Evolutionary conservation across 768 basidiomycete species (phyloP), one percentile per base, ranked within the genome.

Genomic region (Clitopilus passeckerianus): DNA sequence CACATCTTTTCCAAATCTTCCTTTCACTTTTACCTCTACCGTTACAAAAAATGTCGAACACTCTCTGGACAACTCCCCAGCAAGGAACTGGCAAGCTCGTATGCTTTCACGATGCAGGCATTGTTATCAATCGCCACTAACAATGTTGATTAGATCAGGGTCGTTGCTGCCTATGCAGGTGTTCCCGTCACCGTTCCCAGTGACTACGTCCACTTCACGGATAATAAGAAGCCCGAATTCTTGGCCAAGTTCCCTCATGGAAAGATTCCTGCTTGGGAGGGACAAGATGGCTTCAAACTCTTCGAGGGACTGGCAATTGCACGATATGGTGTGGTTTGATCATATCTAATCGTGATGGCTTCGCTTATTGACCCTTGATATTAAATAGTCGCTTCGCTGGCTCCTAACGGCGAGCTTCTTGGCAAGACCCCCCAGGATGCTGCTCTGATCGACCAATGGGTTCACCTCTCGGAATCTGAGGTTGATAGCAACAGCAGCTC

Each of bases 381-480:
- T 61, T 53, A 18, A 59, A 12, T 66, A 98, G 95, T 97, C 63
- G 89, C 92, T 54, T 63, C 76, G 34, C 80, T 90, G 56, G 83
- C 88, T 9, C 86, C 92, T 70, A 92, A 94, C 74, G 81, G 86
- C 59, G 85, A 81, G 52, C 86, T 99, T 50, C 79, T 95, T 33
- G 92, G 94, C 54, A 68, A 79, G 53, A 78, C 80, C 56, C 57
- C 68, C 46, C 79, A 91, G 70, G 89, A 92, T 24, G 75, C 81
- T 27, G 95, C 93, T 30, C 75, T 87, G 56, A 76, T 98, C 59
- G 86, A 93, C 65, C 92, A 96, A 72, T 99, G 94, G 94, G 68
- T 80, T 57, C 86, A 89, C 65, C 86, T 92, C 59, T 78, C 77
- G 12, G 91, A 95, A 68, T 67, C 74, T 34, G 91, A 93, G 70